Evolutionary conservation across 306 rosid species (phyloP), one percentile per base, ranked within the genome.

Genomic region (Vigna trinervia): DNA sequence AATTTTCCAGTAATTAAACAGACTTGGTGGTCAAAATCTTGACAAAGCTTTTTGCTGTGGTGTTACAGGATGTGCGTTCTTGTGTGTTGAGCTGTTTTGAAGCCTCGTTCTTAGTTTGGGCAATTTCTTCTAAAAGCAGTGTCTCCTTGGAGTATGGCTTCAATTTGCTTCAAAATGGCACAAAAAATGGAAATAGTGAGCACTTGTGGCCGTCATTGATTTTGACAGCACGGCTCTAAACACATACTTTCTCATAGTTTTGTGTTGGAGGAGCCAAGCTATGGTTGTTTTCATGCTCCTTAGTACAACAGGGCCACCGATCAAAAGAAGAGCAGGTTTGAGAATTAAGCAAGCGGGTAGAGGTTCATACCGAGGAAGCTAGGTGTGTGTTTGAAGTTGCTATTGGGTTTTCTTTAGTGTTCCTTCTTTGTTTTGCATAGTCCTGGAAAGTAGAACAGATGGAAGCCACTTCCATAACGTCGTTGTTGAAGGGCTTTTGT

Each of bases 321-420:
- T 90, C 53, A 90, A 89, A 38, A 87, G 89, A 81, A 78, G 97
- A 85, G 96, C 91, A 1, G 96, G 97, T 68, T 80, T 90, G 70
- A 63, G 89, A 57, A 89, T 94, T 81, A 92, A 92, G 67, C 97
- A 94, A 84, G 97, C 98, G 12, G 98, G 97, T 19, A 84, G 96
- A 60, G 87, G 97, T 83, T 94, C 98, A 15, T 94, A 94, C 59
- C 72, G 96, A 71, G 97, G 97, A 77, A 94, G 98, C 85, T 92
- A 94, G 94, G 38, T 57, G 80, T 74, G 20, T 59, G 60, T 59
- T 68, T 83, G 43, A 60, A 50, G 82, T 69, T 82, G 43, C 76
- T 76, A 11, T 56, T 81, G 77, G 51, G 19, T 61, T 74, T 45
- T 60, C 39, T 68, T 79, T 80, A 69, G 64, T 81, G 53, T 71